Base-by-base conservation (phyloP, 2,329 filamentous ascomycete genomes). In the Clonostachys solani region DNA sequence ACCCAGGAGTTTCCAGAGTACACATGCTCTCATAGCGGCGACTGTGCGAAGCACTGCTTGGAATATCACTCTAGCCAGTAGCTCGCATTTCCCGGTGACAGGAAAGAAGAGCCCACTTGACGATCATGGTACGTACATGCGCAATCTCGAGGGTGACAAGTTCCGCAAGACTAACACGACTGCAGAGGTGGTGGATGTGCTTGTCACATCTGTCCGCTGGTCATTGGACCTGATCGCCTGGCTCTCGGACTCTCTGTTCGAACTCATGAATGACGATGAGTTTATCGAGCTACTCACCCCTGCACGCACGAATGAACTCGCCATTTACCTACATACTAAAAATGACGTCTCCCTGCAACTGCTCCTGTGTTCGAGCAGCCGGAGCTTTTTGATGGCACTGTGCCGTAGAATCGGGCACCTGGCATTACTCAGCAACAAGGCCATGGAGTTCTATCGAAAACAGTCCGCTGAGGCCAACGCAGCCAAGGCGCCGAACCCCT, bases 171-270 rank as follows among this genome's bases (percentile, higher is more conserved):
- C 52, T 57, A 47, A 61, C 45, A 29, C 23, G 33, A 16, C 3
- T 49, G 12, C 46, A 83, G 89, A 92, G 60, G 81, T 89, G 12
- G 79, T 92, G 3, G 80, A 84, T 38, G 80, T 84, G 41, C 71
- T 95, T 12, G 78, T 84, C 6, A 88, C 89, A 18, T 86, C 90
- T 47, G 81, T 87, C 5, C 84, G 80, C 59, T 96, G 92, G 92
- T 81, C 81, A 1, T 73, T 91, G 35, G 86, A 92, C 50, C 72
- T 95, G 13, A 64, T 86, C 42, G 72, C 77, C 3, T 86, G 81
- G 79, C 61, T 85, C 12, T 69, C 72, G n/a, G 80, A 85, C 55
- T 72, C 72, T 16, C 66, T 86, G 3, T 80, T 84, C 50, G 66
- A 72, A 38, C 71, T 85, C 12, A 68, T 77, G 44, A 72, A 75